Evolutionary conservation across 2,329 filamentous ascomycete species (phyloP).

Genomic region (Neurospora sp.): DNA sequence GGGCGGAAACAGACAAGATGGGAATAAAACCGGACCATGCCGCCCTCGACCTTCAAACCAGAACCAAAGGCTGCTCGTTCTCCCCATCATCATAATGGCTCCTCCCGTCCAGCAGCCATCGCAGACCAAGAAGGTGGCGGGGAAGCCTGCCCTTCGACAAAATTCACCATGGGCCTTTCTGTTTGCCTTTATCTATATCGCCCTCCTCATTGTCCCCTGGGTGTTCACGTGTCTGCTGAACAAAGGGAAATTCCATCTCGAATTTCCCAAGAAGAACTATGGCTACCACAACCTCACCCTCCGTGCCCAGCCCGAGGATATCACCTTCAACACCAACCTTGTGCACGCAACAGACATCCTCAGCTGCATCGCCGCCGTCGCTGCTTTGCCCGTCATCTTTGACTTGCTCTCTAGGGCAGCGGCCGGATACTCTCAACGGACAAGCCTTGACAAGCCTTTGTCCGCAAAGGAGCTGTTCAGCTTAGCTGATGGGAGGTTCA

Average conservation of each 20-base stretch:
- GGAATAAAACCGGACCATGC: not conserved
- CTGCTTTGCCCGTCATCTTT: conserved; percentile 8
- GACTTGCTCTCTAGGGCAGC: conserved; percentile 5
- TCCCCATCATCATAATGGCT: not conserved
- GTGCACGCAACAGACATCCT: not conserved
- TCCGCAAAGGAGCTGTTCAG: conserved; percentile 3
- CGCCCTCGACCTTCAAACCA: too few species aligned
- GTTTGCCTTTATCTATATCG: not conserved
- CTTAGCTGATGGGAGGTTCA: conserved; percentile 4
- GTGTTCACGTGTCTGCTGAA: not conserved
- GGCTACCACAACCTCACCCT: not conserved
- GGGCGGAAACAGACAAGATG: too few species aligned
- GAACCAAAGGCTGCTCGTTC: not conserved
- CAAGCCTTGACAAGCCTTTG: not conserved
- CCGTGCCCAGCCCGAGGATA: not conserved
- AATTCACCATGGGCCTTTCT: not conserved
- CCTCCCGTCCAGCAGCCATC: not conserved
- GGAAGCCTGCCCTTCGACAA: not conserved
- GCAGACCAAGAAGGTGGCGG: not conserved
- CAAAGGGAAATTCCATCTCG: not conserved
- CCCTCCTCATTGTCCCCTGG: not conserved
- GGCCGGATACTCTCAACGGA: conserved; percentile 2
- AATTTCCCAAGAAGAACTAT: not conserved
- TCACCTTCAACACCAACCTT: not conserved
- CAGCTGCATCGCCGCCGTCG: conserved; percentile 6